Conservation (phyloP, 768 basidiomycete species). For the Tephrocybe sp. region DNA sequence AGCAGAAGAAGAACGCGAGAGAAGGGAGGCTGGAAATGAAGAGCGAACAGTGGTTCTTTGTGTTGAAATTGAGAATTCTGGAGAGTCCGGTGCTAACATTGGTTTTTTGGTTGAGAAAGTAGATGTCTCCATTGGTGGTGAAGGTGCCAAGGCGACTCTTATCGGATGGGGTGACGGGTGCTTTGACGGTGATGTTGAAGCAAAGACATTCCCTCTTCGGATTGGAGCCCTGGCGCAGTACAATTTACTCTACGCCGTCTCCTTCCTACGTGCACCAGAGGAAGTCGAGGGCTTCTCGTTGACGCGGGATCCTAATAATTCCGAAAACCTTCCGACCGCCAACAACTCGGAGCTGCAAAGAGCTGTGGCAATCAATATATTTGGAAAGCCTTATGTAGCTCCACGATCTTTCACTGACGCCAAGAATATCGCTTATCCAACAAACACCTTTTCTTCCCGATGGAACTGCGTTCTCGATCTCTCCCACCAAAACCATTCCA, state of each 20-base stretch:
- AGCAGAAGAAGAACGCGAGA: slow-evolving; percentile 50
- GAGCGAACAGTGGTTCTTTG: slow-evolving; percentile 89
- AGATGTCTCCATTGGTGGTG: slow-evolving; percentile 73
- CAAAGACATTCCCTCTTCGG: slow-evolving; percentile 65
- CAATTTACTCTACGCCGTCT: slow-evolving; percentile 89
- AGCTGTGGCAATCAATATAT: slow-evolving; percentile 77
- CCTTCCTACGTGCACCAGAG: slow-evolving; percentile 68
- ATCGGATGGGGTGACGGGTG: slow-evolving; percentile 61
- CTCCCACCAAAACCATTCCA: slow-evolving; percentile 32
- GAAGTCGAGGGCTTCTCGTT: slow-evolving; percentile 48
- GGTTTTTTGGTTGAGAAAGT: slow-evolving; percentile 79
- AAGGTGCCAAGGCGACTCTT: slow-evolving; percentile 48
- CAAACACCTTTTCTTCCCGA: slow-evolving; percentile 73
- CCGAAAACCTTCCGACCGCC: slow-evolving; percentile 20
- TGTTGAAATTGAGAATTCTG: slow-evolving; percentile 86
- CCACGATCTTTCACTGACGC: slow-evolving; percentile 21
- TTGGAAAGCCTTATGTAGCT: slow-evolving; percentile 64
- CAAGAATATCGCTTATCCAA: slow-evolving; percentile 50
- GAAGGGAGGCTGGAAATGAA: slow-evolving; percentile 69
- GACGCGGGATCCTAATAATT: slow-evolving; percentile 22
- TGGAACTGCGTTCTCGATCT: slow-evolving; percentile 93
- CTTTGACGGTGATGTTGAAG: slow-evolving; percentile 39
- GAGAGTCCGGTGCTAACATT: slow-evolving; percentile 56
- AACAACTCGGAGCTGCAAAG: slow-evolving; percentile 57
- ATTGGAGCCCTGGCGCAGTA: slow-evolving; percentile 79